phyloP scores from a whole-genome alignment of 2,329 filamentous ascomycete species.

The Pseudogymnoascus sp. region DNA sequence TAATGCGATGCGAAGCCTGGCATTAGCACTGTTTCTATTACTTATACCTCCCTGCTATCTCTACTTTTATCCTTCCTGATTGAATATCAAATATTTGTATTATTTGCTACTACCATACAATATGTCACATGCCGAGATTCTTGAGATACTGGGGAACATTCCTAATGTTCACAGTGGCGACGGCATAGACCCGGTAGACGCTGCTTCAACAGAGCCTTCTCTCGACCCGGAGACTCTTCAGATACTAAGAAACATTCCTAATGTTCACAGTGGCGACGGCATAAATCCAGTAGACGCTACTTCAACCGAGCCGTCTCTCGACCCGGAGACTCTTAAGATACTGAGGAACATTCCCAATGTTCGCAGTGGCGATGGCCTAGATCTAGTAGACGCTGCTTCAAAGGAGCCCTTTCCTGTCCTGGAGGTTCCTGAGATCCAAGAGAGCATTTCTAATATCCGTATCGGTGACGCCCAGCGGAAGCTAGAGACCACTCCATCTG shows the following conservation, averaged over 20 bases:
- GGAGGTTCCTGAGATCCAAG: not conserved
- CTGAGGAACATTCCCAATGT: no score
- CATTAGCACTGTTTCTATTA: not conserved
- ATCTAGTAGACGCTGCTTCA: no score
- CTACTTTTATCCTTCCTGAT: not conserved
- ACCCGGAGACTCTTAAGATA: no score
- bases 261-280: no score
- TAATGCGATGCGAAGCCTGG: not conserved
- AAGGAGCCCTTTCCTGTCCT: no score
- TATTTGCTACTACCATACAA: not conserved
- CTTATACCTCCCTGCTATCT: not conserved
- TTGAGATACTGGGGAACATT: not conserved
- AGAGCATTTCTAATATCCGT: not conserved
- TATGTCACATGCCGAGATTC: not conserved
- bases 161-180: not conserved
- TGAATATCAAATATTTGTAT: not conserved
- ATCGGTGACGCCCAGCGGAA: not conserved
- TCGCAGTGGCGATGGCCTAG: no score
- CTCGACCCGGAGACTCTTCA: no score
- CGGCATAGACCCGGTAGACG: no score
- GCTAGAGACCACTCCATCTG: not conserved
- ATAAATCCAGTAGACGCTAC: no score
- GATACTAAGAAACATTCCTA: no score
- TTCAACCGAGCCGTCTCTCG: no score
- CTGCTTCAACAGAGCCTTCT: no score